Conservation (phyloP, 2,329 filamentous ascomycete species). For the Penicillium janthinellum region DNA sequence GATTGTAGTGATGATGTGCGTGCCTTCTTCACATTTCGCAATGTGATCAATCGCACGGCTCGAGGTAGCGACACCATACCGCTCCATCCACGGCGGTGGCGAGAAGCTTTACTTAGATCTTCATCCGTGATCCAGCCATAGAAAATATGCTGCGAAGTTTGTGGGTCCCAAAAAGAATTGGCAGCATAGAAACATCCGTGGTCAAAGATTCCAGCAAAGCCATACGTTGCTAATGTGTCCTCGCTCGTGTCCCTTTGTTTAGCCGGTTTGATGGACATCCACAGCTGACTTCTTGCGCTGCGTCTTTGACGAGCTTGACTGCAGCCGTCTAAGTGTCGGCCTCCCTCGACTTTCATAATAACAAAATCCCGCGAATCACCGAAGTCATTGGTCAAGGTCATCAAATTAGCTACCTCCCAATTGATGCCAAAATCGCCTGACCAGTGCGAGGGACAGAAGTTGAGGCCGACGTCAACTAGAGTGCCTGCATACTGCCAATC, state of each 20-base stretch:
- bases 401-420: conserved; percentile 55
- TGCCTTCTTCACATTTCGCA: conserved; percentile 41
- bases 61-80: conserved; percentile 52
- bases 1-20: conserved; percentile 39
- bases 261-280: conserved; percentile 46
- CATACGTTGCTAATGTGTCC: conserved; percentile 34
- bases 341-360: conserved; percentile 52
- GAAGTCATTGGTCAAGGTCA: conserved; percentile 44
- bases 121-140: conserved; percentile 58
- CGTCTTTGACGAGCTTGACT: conserved; percentile 22
- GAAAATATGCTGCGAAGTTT: conserved; percentile 44
- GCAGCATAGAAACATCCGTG: conserved; percentile 54
- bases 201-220: conserved; percentile 51
- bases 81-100: conserved; percentile 53
- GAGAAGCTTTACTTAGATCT: conserved; percentile 47
- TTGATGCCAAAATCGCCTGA: conserved; percentile 55
- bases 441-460: conserved; percentile 48
- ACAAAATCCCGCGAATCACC: conserved; percentile 43
- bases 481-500: conserved; percentile 52
- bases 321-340: conserved; percentile 15
- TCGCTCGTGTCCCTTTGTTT: not conserved
- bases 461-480: conserved; percentile 45
- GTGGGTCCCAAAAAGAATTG: conserved; percentile 52
- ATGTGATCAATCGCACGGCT: conserved; percentile 45
- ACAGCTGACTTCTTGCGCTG: conserved; percentile 43